Conservation (phyloP, 1,284 basidiomycete species). For the Malassezia vespertilionis region DNA sequence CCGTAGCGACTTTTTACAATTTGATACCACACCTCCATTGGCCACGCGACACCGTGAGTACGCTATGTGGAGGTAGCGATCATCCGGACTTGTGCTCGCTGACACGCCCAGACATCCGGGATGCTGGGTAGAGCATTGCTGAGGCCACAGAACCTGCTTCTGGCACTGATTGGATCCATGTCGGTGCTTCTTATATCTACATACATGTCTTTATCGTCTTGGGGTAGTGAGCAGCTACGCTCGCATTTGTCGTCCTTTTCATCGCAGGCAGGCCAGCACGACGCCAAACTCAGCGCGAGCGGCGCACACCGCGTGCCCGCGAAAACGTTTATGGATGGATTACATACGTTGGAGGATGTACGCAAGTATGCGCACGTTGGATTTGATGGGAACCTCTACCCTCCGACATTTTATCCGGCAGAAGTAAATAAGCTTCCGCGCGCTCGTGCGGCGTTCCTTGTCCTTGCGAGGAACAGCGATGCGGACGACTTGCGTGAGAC, state of each 20-base stretch:
- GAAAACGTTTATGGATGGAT: conserved; percentile 10
- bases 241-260: conserved; percentile 4
- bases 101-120: too few relatives aligned
- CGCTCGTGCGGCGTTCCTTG: conserved; percentile 45
- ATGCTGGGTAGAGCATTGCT: conserved; percentile 14
- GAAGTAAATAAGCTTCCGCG: conserved; percentile 35
- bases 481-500: conserved; percentile 32
- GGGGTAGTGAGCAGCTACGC: conserved; percentile 9
- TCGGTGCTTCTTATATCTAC: conserved; percentile 7
- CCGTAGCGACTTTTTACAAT: background rate
- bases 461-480: conserved; percentile 45
- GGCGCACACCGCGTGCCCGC: too few relatives aligned
- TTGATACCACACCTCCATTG: background rate
- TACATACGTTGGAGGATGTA: conserved; percentile 34
- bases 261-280: background rate
- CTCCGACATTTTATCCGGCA: conserved; percentile 34
- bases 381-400: conserved; percentile 41
- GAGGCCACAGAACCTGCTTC: conserved; percentile 14
- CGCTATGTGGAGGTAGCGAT: too few relatives aligned
- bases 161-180: conserved; percentile 9
- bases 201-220: conserved; percentile 12
- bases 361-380: conserved; percentile 30
- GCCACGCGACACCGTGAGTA: too few relatives aligned
- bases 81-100: too few relatives aligned
- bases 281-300: background rate